Conservation (phyloP, 768 basidiomycete genomes). For the Boletellus ananas region DNA sequence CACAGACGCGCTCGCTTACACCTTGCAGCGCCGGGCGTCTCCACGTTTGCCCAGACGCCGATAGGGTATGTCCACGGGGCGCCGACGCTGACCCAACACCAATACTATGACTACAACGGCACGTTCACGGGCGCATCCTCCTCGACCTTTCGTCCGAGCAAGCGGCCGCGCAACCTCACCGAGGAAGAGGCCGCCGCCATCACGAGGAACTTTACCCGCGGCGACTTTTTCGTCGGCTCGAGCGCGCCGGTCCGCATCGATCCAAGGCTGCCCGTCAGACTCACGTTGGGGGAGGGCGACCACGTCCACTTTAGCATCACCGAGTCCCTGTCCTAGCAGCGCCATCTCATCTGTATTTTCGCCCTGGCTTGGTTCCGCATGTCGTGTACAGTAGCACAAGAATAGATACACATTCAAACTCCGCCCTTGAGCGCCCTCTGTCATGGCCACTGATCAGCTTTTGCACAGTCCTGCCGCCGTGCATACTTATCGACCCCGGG, state of each 20-base stretch:
- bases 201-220: constrained; percentile 75
- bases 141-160: constrained; percentile 75
- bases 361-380: constrained; percentile 6
- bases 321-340: constrained; percentile 40
- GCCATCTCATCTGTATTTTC: constrained; percentile 19
- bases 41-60: constrained; percentile 36
- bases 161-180: constrained; percentile 74
- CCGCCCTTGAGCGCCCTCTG: too few relatives aligned
- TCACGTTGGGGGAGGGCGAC: constrained; percentile 79
- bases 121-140: constrained; percentile 65
- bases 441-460: too few relatives aligned
- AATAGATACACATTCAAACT: constrained; percentile 5
- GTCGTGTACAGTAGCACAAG: constrained; percentile 19
- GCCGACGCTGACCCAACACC: constrained; percentile 52
- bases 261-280: constrained; percentile 71
- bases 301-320: constrained; percentile 68
- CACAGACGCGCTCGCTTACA: constrained; percentile 5
- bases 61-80: constrained; percentile 37
- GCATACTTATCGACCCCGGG: too few relatives aligned
- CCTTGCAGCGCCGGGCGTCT: constrained; percentile 31
- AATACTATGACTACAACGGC: constrained; percentile 76
- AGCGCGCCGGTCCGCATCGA: constrained; percentile 83
- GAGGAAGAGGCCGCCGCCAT: constrained; percentile 83
- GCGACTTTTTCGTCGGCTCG: constrained; percentile 78
- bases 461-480: too few relatives aligned